Percentiles rank a stretch among this genome's conserved stretches.
Evolutionary conservation across 129 eudicot species (phyloP).

Genomic region (Lactuca sativa): DNA sequence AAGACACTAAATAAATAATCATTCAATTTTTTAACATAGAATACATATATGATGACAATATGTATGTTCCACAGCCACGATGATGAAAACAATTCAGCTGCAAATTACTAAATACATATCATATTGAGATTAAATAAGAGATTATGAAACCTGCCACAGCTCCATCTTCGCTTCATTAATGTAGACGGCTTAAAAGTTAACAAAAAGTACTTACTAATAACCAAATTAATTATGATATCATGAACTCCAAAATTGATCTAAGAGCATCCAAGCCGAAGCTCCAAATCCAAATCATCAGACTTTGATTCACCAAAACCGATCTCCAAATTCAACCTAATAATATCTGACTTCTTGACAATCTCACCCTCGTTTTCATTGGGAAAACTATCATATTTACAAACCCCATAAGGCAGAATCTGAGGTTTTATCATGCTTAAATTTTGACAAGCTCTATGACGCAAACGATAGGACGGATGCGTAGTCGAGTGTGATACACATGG

Average conservation of each 20-base stretch:
- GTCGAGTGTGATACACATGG: neutral
- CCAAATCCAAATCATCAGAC: slow-evolving; percentile 62
- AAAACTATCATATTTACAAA: slow-evolving; percentile 25
- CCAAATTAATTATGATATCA: neutral
- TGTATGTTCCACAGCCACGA: slow-evolving; percentile 14
- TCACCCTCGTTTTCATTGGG: slow-evolving; percentile 6
- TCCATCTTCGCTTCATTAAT: slow-evolving; percentile 9
- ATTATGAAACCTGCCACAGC: slow-evolving; percentile 27
- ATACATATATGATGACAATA: slow-evolving; percentile 5
- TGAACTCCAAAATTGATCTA: slow-evolving; percentile 28
- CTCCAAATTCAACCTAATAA: slow-evolving; percentile 54
- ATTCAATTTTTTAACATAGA: slow-evolving; percentile 22
- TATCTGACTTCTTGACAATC: slow-evolving; percentile 25
- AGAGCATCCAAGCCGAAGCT: slow-evolving; percentile 67
- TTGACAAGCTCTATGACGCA: neutral
- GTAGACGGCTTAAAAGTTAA: slow-evolving; percentile 14
- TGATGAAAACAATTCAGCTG: slow-evolving; percentile 9
- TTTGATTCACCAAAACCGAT: slow-evolving; percentile 46
- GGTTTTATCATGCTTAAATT: slow-evolving; percentile 33
- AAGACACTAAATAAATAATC: slow-evolving; percentile 11
- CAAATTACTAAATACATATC: slow-evolving; percentile 18
- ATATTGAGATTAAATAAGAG: slow-evolving; percentile 12
- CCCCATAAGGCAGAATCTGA: slow-evolving; percentile 31
- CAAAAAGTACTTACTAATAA: slow-evolving; percentile 16
- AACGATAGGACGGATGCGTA: slow-evolving; percentile 12